Evolutionary conservation across 1,284 basidiomycete genomes (phyloP), one percentile per base, ranked within the genome.

Genomic region (Pseudozyma sp.): DNA sequence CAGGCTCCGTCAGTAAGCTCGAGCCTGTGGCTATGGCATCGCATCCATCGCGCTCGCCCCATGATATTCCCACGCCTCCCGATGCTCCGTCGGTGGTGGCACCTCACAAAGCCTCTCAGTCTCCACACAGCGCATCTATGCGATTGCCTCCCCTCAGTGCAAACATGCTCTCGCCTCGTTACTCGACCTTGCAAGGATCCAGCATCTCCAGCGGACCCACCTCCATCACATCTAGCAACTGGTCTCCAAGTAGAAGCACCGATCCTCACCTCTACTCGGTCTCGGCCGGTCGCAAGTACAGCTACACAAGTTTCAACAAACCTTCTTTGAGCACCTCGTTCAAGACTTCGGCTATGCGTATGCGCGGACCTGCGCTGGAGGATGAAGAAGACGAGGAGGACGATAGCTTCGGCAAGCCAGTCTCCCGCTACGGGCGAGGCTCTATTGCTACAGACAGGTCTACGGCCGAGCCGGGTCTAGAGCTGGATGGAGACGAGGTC

Each of bases 61-160:
- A 67, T 48, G 80, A 83, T 18, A 38, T 83, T 10, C 72, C 81
- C 12, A 83, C 82, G 43, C 82, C 82, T n/a, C 81, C 82, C 12
- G 81, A 83, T 66, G 74, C 66, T 2, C 53, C 78, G 5, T 39
- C 52, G 2, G 56, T 79, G 11, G 57, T 77, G 11, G 59, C 60
- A 13, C 56, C 65, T 11, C 59, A 52, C 55, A 62, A 76, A 40
- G 55, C 59, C 11, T 55, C 74, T 3, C 69, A 55, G 21, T 69
- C 68, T 34, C 54, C 70, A 1, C 55, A 68, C 62, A 59, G 45
- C 39, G 55, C 56, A 14, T 42, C 56, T 3, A 66, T 76, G 0
- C 70, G 71, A 25, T 58, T 79, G 56, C 73, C 75, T n/a, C 52
- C 70, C 12, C 61, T 78, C 7, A 58, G 51, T 53, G 52, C 72